A percentile compares a stretch with the other conserved stretches of the same genome.
Conservation (phyloP, 371 early-diverging fungal species). For the Haplosporangium sp. region DNA sequence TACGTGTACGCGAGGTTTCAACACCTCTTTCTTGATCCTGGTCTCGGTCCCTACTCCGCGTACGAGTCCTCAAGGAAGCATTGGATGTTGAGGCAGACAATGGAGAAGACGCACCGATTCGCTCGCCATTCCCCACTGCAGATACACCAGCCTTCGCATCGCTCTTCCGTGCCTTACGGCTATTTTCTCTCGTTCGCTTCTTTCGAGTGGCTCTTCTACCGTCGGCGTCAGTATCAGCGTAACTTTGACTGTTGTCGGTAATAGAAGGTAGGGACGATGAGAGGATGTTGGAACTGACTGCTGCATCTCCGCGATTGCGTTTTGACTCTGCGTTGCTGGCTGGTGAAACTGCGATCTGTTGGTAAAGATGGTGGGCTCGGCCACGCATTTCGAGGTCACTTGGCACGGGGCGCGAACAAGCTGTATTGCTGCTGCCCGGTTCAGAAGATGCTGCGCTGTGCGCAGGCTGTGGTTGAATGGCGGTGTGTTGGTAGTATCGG, state of each 20-base stretch:
- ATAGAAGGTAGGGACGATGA: background rate
- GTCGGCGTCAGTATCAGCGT: background rate
- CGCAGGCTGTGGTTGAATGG: background rate
- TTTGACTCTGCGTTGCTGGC: background rate
- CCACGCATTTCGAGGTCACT: slow-evolving; percentile 19
- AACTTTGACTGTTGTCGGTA: background rate
- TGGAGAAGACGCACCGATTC: background rate
- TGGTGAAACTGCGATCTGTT: background rate
- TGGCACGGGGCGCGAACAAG: slow-evolving; percentile 17
- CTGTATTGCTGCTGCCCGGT: background rate
- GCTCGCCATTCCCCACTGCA: background rate
- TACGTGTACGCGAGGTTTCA: too few species aligned
- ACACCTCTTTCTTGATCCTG: too few species aligned
- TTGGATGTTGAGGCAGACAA: too few species aligned
- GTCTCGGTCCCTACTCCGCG: too few species aligned
- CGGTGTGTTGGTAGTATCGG: background rate
- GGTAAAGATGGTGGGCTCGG: slow-evolving; percentile 2
- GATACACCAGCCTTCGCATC: slow-evolving; percentile 1
- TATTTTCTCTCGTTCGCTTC: slow-evolving; percentile 1
- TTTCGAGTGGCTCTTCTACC: background rate
- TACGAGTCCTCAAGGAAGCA: too few species aligned
- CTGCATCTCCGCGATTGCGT: background rate
- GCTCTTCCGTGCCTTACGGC: background rate
- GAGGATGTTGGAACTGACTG: slow-evolving; percentile 1
- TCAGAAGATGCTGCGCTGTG: background rate